Percentiles rank a stretch among this genome's conserved stretches.
These are phyloP conservation scores for Candida adriatica DNA, from an alignment of 805 yeast species.

Conservation along the genomic window DNA sequence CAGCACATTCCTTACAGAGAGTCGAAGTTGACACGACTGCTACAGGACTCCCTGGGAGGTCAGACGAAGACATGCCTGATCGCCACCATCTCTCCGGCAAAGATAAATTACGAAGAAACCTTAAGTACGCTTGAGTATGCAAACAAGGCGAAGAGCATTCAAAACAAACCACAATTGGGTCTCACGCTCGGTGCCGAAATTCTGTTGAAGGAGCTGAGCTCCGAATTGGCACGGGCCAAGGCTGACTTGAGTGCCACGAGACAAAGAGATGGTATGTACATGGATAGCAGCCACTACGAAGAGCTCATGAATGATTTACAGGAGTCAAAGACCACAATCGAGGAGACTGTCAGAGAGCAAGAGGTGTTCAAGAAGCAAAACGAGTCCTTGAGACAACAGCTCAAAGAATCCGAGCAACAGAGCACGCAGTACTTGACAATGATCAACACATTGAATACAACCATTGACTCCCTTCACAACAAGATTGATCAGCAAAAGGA, in stretches of 20 bases:
- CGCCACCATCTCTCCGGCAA: slow-evolving; percentile 84
- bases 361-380: slow-evolving; percentile 34
- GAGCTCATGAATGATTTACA: slow-evolving; percentile 42
- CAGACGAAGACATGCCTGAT: slow-evolving; percentile 79
- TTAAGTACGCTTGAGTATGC: slow-evolving; percentile 84
- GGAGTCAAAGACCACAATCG: slow-evolving; percentile 41
- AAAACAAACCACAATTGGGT: slow-evolving; percentile 63
- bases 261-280: slow-evolving; percentile 55
- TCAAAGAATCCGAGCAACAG: slow-evolving; percentile 17
- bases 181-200: slow-evolving; percentile 45
- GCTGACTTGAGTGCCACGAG: slow-evolving; percentile 58
- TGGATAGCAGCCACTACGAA: slow-evolving; percentile 55
- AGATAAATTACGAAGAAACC: slow-evolving; percentile 72
- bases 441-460: slow-evolving; percentile 22
- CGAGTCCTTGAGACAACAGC: slow-evolving; percentile 20
- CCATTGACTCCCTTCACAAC: slow-evolving; percentile 22
- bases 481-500: slow-evolving; percentile 26
- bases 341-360: slow-evolving; percentile 37
- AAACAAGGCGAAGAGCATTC: slow-evolving; percentile 74
- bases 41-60: slow-evolving; percentile 85
- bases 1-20: slow-evolving; percentile 82
- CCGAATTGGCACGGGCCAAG: slow-evolving; percentile 41
- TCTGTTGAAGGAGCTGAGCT: slow-evolving; percentile 40
- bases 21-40: slow-evolving; percentile 65
- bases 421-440: slow-evolving; percentile 18